Evolutionary conservation across 1,139 yeast species (phyloP).

Genomic region (Schizosaccharomyces versatilis): DNA sequence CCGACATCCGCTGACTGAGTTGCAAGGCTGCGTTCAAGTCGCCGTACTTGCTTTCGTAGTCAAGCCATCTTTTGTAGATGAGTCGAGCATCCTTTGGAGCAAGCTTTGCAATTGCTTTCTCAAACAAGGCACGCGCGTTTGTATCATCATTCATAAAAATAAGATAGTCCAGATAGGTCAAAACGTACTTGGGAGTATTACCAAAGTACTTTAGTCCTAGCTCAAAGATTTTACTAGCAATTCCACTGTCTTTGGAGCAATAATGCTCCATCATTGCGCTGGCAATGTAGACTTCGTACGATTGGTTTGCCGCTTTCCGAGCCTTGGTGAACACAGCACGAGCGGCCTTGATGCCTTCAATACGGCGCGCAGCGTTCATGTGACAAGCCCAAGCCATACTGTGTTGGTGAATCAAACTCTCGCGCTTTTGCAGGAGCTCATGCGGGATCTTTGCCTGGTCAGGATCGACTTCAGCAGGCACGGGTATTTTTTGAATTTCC

Average conservation of each 20-base stretch:
- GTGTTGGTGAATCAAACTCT: constrained; percentile 13
- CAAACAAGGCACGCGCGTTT: constrained; percentile 65
- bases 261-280: constrained; percentile 60
- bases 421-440: background rate
- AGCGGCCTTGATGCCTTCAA: constrained; percentile 23
- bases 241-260: constrained; percentile 34
- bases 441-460: background rate
- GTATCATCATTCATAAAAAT: constrained; percentile 54
- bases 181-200: constrained; percentile 34
- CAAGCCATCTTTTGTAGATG: constrained; percentile 28
- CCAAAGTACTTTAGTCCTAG: constrained; percentile 47
- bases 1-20: constrained; percentile 44
- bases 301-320: constrained; percentile 40
- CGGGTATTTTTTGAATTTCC: constrained; percentile 2
- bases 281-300: constrained; percentile 59
- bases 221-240: constrained; percentile 60
- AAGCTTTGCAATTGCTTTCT: constrained; percentile 32
- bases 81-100: constrained; percentile 20
- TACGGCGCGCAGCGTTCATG: constrained; percentile 22
- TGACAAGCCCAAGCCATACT: constrained; percentile 19
- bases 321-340: constrained; percentile 39
- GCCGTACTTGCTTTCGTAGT: constrained; percentile 36
- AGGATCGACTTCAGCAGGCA: background rate
- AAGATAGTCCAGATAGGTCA: constrained; percentile 51
- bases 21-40: constrained; percentile 45